A percentile compares a stretch with the other conserved stretches of the same genome.
phyloP scores from a whole-genome alignment of 805 yeast genomes.

The Ogataea salicorniae region DNA sequence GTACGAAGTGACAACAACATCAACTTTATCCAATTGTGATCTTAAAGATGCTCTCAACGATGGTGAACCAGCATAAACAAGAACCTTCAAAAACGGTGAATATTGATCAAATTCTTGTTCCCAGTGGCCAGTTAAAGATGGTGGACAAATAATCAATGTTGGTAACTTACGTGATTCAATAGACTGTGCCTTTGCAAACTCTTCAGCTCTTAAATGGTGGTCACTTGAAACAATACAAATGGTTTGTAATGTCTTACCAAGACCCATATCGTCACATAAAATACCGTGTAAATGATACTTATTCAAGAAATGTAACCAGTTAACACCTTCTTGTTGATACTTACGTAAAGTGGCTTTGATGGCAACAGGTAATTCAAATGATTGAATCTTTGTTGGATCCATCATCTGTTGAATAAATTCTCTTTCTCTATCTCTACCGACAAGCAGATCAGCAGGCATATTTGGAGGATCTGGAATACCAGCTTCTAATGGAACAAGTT shows the following conservation, averaged over 20 bases:
- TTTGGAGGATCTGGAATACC: conserved; percentile 95
- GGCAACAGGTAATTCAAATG: conserved; percentile 84
- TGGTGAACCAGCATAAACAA: conserved; percentile 95
- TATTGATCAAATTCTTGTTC: conserved; percentile 88
- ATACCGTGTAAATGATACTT: conserved; percentile 95
- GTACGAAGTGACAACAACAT: conserved; percentile 89
- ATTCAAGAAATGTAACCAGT: conserved; percentile 94
- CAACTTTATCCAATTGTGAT: conserved; percentile 48
- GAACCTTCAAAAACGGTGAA: conserved; percentile 77
- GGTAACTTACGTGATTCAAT: conserved; percentile 73
- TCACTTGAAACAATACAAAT: conserved; percentile 96
- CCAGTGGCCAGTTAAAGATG: conserved; percentile 98
- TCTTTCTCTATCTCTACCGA: conserved; percentile 89
- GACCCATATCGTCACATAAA: conserved; percentile 98
- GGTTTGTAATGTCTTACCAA: conserved; percentile 95
- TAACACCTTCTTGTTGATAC: conserved; percentile 97
- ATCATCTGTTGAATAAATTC: conserved; percentile 95
- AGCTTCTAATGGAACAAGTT: conserved; percentile 92
- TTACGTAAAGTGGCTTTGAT: conserved; percentile 89
- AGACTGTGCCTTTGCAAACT: conserved; percentile 53
- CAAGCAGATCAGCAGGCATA: conserved; percentile 76
- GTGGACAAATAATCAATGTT: conserved; percentile 88
- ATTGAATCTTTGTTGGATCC: conserved; percentile 87
- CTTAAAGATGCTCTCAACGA: conserved; percentile 56
- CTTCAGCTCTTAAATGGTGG: conserved; percentile 77